Conservation (phyloP, 2,329 filamentous ascomycete species). For the Bipolaris sorokiniana region DNA sequence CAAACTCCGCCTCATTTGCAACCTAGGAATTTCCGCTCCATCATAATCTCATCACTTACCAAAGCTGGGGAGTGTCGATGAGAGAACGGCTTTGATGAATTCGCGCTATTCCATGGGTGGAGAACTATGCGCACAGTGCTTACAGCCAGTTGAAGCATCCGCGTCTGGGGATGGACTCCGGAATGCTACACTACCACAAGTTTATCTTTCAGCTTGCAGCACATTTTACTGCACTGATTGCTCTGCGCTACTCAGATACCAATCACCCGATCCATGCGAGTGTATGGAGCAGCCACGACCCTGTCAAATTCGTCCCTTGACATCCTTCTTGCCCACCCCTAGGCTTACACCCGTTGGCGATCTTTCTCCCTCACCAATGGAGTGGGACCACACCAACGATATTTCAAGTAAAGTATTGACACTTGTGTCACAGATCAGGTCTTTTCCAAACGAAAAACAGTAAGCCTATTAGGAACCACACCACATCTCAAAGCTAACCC, state of each 20-base stretch:
- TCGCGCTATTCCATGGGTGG: conserved; percentile 6
- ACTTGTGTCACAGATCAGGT: conserved; percentile 2
- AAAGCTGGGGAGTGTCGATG: not conserved
- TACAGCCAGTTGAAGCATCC: not conserved
- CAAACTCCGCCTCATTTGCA: conserved; percentile 54
- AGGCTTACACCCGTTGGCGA: not conserved
- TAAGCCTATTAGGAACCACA: not conserved
- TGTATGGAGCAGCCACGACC: not conserved
- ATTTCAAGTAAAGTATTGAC: not conserved
- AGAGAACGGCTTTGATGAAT: not conserved
- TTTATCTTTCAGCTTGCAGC: conserved; percentile 3
- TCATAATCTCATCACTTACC: not conserved
- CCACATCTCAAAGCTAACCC: not conserved
- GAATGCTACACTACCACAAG: not conserved
- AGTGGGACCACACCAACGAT: not conserved
- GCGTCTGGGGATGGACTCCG: not conserved
- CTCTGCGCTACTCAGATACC: not conserved
- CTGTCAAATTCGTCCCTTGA: not conserved
- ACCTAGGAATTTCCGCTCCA: conserved; percentile 46
- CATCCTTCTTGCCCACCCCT: not conserved
- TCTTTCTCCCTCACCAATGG: not conserved
- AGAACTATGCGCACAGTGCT: not conserved
- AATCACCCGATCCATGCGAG: not conserved
- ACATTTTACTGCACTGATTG: conserved; percentile 3
- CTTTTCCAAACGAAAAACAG: not conserved